Evolutionary conservation across 768 basidiomycete genomes (phyloP).

Genomic region (Saitozyma sp.): DNA sequence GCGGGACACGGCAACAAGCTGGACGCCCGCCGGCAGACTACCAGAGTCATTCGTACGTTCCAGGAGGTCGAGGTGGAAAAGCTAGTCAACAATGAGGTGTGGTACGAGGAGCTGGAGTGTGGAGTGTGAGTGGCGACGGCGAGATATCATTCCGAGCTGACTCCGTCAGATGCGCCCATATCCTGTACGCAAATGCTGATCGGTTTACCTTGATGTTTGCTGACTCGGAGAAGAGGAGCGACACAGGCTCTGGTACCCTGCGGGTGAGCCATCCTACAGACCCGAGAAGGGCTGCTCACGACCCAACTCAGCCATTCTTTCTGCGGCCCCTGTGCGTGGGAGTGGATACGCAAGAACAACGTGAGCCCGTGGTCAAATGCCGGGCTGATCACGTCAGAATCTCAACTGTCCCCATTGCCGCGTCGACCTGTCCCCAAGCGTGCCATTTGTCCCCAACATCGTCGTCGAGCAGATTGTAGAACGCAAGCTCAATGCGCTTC

Average conservation of each 20-base stretch:
- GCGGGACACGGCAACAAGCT: not conserved
- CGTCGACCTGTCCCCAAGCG: constrained; percentile 16
- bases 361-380: constrained; percentile 12
- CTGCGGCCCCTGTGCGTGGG: constrained; percentile 44
- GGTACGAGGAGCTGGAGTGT: constrained; percentile 48
- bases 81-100: constrained; percentile 33
- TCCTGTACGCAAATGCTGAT: constrained; percentile 24
- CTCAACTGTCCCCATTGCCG: constrained; percentile 43
- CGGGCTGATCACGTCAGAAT: constrained; percentile 21
- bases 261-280: constrained; percentile 26
- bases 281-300: not conserved
- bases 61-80: constrained; percentile 37
- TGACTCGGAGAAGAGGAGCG: constrained; percentile 21
- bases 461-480: constrained; percentile 45
- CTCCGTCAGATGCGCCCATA: constrained; percentile 32
- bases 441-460: constrained; percentile 39
- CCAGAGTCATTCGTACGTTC: constrained; percentile 37
- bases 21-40: too few species aligned
- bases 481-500: constrained; percentile 29
- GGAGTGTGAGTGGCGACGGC: constrained; percentile 33
- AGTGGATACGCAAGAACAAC: constrained; percentile 40
- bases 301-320: constrained; percentile 33
- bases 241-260: constrained; percentile 42
- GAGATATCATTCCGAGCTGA: not conserved
- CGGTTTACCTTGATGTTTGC: not conserved